phyloP scores from a whole-genome alignment of 768 basidiomycete genomes.

The Gautieria morchelliformis region DNA sequence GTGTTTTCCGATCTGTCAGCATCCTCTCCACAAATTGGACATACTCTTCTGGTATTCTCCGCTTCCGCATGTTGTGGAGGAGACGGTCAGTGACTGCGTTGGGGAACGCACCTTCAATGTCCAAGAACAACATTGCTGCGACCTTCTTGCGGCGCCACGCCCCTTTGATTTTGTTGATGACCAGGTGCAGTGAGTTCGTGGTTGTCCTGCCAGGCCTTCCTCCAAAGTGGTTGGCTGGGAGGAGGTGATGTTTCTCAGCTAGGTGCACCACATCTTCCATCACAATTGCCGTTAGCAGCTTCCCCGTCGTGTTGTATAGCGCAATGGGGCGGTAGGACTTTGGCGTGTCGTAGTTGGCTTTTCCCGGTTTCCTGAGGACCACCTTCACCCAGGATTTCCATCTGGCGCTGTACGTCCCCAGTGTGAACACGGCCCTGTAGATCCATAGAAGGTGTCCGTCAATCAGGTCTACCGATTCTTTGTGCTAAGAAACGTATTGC shows the following conservation, averaged over 20 bases:
- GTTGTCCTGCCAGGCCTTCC: constrained; percentile 20
- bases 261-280: constrained; percentile 17
- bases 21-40: constrained; percentile 12
- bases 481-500: too few relatives aligned
- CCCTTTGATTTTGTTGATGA: constrained; percentile 26
- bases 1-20: constrained; percentile 15
- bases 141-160: constrained; percentile 21
- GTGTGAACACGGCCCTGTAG: too few relatives aligned
- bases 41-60: constrained; percentile 15
- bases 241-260: constrained; percentile 21
- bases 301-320: constrained; percentile 23
- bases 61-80: constrained; percentile 16
- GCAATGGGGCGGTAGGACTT: constrained; percentile 30
- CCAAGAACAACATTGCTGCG: constrained; percentile 19
- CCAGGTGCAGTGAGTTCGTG: constrained; percentile 20
- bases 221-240: constrained; percentile 20
- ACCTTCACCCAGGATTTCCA: constrained; percentile 24
- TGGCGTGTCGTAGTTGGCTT: constrained; percentile 22
- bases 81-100: constrained; percentile 13
- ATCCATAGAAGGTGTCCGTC: too few relatives aligned
- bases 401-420: too few relatives aligned
- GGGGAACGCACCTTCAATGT: constrained; percentile 21
- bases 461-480: too few relatives aligned
- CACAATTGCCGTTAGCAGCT: constrained; percentile 17
- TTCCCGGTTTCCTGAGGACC: constrained; percentile 26